Base-by-base conservation (phyloP, 495 filamentous ascomycete genomes). In the Penicillium fimorum region DNA sequence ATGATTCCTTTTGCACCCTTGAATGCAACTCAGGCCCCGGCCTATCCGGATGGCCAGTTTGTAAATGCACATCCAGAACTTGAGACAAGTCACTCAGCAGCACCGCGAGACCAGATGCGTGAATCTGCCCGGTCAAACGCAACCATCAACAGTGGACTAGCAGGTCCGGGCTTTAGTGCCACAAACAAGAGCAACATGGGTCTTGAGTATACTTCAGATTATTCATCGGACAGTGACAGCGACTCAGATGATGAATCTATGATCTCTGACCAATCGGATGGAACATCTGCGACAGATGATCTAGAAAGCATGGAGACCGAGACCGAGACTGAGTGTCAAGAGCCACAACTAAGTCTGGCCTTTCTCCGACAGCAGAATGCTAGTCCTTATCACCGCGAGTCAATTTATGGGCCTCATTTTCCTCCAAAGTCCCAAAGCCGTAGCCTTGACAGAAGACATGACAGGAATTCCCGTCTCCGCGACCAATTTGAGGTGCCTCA, bases 201-300 rank as follows among this genome's bases (percentile, higher is more conserved):
- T 5, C 5, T 27, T 13, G 50, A 43, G 3, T 2, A 35, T 29
- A 24, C 46, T 44, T 47, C 29, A 32, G 46, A 25, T 22, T 59
- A 41, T 42, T 64, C 54, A 40, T 56, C 56, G 1, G 49, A 54
- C 15, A 50, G 42, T 3, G 53, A 47, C 30, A 50, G 52, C 8
- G 56, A 53, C 45, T 48, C 52, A 18, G 53, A 61, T 22, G 55
- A 50, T 27, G 59, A 57, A 10, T 58, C 54, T 10, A 45, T 56
- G 53, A 37, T 53, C 11, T 56, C 45, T 35, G 62, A 62, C 9
- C 17, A 30, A 38, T 57, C 49, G 8, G 54, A 60, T 10, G 43
- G 42, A 2, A 65, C 50, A 35, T 63, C 59, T 2, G 50, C 44
- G 5, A 62, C 50, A 7, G 53, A 55, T 13, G 50, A 58, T n/a